These are phyloP conservation scores for Asterophora parasitica DNA, from an alignment of 768 basidiomycete species.

Conservation along the genomic window DNA sequence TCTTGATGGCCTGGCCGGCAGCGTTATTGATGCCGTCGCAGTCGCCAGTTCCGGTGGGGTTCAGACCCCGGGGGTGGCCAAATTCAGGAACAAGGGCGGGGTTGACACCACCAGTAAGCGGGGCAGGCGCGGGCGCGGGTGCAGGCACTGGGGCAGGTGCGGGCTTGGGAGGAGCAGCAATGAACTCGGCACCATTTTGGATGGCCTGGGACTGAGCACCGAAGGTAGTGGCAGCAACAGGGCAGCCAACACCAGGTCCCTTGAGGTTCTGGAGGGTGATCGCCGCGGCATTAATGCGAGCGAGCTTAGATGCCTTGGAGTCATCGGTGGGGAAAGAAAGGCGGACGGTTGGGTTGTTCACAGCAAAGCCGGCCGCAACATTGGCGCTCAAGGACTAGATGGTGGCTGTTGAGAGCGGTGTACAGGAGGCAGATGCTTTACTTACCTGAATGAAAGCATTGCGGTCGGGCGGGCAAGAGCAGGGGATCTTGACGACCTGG, in stretches of 20 bases:
- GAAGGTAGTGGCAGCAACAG: conserved; percentile 61
- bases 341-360: conserved; percentile 57
- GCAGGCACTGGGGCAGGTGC: too few species aligned
- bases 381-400: conserved; percentile 43
- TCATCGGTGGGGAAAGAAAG: conserved; percentile 62
- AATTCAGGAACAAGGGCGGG: conserved; percentile 40
- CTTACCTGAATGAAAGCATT: conserved; percentile 46
- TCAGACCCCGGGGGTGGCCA: too few species aligned
- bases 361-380: conserved; percentile 55
- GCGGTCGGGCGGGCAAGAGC: conserved; percentile 57
- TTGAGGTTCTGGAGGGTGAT: conserved; percentile 72
- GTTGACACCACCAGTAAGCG: too few species aligned
- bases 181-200: conserved; percentile 26
- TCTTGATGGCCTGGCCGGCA: conserved; percentile 49
- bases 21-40: conserved; percentile 46
- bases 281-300: conserved; percentile 54
- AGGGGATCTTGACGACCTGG: conserved; percentile 56
- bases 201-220: conserved; percentile 36
- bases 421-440: background rate
- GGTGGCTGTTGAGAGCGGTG: background rate
- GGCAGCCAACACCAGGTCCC: conserved; percentile 66
- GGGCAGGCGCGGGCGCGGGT: conserved; percentile 23
- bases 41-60: too few species aligned
- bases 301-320: conserved; percentile 44
- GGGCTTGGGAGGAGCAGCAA: too few species aligned